These are phyloP conservation scores for Solioccasus polychromus DNA, from an alignment of 768 basidiomycete genomes.

Conservation along the genomic window DNA sequence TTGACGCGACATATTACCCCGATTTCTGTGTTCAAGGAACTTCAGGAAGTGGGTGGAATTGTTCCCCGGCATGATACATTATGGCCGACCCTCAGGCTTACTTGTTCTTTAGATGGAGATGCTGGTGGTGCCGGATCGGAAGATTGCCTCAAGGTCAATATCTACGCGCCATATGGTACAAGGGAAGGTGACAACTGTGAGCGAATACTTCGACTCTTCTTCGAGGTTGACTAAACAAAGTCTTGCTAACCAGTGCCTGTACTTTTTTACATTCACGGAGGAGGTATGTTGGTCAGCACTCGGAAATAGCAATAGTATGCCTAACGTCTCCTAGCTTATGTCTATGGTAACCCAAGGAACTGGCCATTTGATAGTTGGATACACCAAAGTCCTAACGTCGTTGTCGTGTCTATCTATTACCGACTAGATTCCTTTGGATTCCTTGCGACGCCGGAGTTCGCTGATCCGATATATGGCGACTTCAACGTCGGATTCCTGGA, in stretches of 20 bases:
- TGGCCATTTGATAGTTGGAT: constrained; percentile 71
- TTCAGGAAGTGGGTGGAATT: constrained; percentile 44
- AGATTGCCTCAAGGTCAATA: constrained; percentile 64
- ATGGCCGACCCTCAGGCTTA: too few species aligned
- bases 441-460: constrained; percentile 49
- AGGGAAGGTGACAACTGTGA: constrained; percentile 46
- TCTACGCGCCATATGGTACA: constrained; percentile 53
- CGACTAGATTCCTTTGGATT: constrained; percentile 64
- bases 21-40: constrained; percentile 60
- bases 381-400: constrained; percentile 57
- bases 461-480: constrained; percentile 39
- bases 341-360: constrained; percentile 58
- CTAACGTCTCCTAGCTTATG: constrained; percentile 43
- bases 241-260: too few species aligned
- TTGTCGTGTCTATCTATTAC: constrained; percentile 67
- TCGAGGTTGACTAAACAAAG: too few species aligned
- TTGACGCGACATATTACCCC: constrained; percentile 55
- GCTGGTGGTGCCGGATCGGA: constrained; percentile 64
- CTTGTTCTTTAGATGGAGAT: constrained; percentile 44
- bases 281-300: constrained; percentile 21
- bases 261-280: constrained; percentile 41
- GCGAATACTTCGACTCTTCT: too few species aligned
- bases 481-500: constrained; percentile 56
- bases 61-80: not conserved
- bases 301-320: not conserved